phyloP scores from a whole-genome alignment of 345 rosid genomes.

The Draba incana region DNA sequence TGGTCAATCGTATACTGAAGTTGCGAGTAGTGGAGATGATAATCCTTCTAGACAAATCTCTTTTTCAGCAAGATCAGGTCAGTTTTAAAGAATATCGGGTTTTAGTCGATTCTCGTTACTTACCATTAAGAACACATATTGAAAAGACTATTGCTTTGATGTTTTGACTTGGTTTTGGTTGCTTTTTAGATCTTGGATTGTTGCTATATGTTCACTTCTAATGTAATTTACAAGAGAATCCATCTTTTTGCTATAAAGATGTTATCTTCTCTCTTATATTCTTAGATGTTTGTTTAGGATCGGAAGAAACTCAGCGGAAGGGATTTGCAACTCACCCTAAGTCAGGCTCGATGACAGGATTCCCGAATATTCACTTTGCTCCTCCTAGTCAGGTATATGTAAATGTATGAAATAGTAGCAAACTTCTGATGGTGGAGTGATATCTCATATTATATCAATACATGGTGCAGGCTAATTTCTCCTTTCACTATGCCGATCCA shows the following conservation, averaged over 20 bases:
- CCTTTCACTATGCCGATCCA: conserved; percentile 60
- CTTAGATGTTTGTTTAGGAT: conserved; percentile 48
- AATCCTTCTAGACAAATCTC: conserved; percentile 38
- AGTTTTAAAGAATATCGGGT: not conserved
- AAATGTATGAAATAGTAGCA: conserved; percentile 33
- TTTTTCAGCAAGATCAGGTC: conserved; percentile 44
- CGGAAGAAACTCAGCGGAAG: conserved; percentile 45
- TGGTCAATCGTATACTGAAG: conserved; percentile 66
- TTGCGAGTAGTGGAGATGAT: conserved; percentile 54
- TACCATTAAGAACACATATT: not conserved
- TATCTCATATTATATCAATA: conserved; percentile 8
- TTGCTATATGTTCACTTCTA: conserved; percentile 8
- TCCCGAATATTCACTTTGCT: conserved; percentile 53
- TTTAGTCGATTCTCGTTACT: not conserved
- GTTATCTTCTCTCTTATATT: not conserved
- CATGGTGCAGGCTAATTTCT: conserved; percentile 49
- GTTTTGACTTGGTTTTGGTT: conserved; percentile 3
- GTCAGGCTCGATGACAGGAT: conserved; percentile 44
- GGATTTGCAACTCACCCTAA: conserved; percentile 46
- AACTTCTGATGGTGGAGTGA: conserved; percentile 16
- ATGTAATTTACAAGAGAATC: conserved; percentile 10
- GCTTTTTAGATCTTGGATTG: not conserved
- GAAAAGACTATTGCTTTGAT: not conserved
- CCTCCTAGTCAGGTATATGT: conserved; percentile 53
- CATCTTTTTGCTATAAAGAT: not conserved